These are phyloP conservation scores for Termitomyces sp. DNA, from an alignment of 768 basidiomycete genomes.

Conservation along the genomic window DNA sequence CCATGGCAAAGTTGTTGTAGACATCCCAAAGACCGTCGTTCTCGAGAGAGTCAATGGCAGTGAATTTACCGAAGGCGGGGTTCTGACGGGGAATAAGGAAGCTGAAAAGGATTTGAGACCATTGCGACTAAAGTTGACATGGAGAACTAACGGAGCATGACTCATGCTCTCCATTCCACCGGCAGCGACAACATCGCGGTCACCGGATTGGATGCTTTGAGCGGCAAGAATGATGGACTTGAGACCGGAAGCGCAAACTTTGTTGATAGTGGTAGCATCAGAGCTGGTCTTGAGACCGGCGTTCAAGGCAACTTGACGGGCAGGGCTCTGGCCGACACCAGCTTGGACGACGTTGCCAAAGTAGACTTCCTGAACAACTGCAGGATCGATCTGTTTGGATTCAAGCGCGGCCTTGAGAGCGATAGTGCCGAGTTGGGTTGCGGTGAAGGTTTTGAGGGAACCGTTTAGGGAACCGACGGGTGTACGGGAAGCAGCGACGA, in stretches of 20 bases:
- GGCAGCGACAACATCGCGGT: slow-evolving; percentile 83
- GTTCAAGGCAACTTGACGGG: slow-evolving; percentile 90
- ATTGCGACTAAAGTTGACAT: slow-evolving; percentile 17
- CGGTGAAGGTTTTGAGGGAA: slow-evolving; percentile 80
- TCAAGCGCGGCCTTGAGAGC: slow-evolving; percentile 91
- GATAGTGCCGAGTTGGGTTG: slow-evolving; percentile 83
- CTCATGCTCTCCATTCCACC: slow-evolving; percentile 99
- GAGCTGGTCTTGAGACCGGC: slow-evolving; percentile 83
- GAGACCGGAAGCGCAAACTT: slow-evolving; percentile 97
- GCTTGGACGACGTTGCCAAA: slow-evolving; percentile 98
- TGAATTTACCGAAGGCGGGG: slow-evolving; percentile 86
- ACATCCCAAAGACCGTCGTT: slow-evolving; percentile 95
- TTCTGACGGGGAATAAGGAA: slow-evolving; percentile 82
- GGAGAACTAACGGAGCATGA: slow-evolving; percentile 80
- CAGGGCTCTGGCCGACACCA: slow-evolving; percentile 96
- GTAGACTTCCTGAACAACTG: slow-evolving; percentile 90
- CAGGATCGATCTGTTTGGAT: slow-evolving; percentile 75
- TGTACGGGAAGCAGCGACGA: slow-evolving; percentile 91
- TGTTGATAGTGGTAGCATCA: slow-evolving; percentile 99
- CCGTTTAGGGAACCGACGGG: slow-evolving; percentile 94
- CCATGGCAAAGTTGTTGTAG: slow-evolving; percentile 98
- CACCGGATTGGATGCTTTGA: slow-evolving; percentile 85
- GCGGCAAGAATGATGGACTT: slow-evolving; percentile 94
- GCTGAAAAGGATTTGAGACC: slow-evolving; percentile 29
- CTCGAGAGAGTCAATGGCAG: slow-evolving; percentile 83